These are phyloP conservation scores for Thielaviopsis euricoi DNA, from an alignment of 2,329 filamentous ascomycete species.

Conservation along the genomic window DNA sequence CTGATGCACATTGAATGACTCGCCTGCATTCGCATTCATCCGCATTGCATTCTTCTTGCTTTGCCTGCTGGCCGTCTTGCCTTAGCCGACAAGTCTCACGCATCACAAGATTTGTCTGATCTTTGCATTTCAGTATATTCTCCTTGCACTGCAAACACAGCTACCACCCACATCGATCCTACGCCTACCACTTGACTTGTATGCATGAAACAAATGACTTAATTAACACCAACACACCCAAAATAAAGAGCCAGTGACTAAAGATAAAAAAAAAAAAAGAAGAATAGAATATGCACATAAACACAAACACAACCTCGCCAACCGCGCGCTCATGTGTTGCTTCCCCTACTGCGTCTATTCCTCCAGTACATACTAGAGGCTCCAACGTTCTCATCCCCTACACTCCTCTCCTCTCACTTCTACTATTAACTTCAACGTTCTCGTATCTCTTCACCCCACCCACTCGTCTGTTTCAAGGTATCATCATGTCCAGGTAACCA, in stretches of 20 bases:
- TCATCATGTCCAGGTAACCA: slow-evolving; percentile 2
- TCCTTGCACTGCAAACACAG: no score
- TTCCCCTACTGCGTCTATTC: not conserved
- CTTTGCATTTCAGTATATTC: no score
- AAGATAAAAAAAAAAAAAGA: not conserved
- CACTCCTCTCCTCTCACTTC: not conserved
- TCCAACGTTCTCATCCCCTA: not conserved
- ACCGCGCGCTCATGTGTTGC: not conserved
- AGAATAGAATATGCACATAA: not conserved
- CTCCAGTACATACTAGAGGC: not conserved
- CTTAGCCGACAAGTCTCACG: no score
- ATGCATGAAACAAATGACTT: not conserved
- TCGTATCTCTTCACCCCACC: not conserved
- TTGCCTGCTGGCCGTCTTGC: no score
- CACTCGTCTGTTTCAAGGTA: slow-evolving; percentile 2
- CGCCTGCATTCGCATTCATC: not conserved
- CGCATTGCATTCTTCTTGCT: no score
- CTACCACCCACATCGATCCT: no score
- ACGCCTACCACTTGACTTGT: not conserved
- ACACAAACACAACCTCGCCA: not conserved
- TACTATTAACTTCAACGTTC: not conserved
- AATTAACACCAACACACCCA: not conserved
- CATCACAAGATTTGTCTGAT: no score
- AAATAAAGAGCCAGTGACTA: not conserved
- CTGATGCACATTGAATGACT: not conserved